These are phyloP conservation scores for Salicornia ramosissima DNA, from an alignment of 148 eudicot species.

Conservation along the genomic window DNA sequence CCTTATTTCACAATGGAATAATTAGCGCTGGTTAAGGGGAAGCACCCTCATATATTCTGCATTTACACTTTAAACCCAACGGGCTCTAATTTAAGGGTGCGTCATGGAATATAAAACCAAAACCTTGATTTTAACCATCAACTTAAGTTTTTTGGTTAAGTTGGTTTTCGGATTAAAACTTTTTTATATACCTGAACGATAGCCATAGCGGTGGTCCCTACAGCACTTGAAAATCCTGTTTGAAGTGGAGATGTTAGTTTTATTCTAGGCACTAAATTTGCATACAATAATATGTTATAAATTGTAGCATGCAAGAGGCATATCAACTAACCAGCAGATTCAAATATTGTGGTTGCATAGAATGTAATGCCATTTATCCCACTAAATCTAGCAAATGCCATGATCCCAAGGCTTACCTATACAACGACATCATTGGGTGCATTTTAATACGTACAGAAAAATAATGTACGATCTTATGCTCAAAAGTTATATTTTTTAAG, in stretches of 20 bases:
- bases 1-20: no score
- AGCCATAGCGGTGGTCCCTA: constrained; percentile 51
- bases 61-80: no score
- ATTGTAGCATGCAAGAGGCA: no score
- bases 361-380: constrained; percentile 46
- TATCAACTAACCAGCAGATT: constrained; percentile 45
- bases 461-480: no score
- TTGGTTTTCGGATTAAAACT: no score
- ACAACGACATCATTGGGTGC: background rate
- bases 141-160: no score
- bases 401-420: constrained; percentile 54
- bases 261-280: background rate
- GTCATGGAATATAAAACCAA: no score
- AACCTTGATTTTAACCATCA: no score
- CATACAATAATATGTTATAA: background rate
- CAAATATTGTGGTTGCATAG: constrained; percentile 49
- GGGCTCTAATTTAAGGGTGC: no score
- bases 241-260: background rate
- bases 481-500: no score
- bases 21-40: no score
- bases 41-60: no score
- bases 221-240: constrained; percentile 46
- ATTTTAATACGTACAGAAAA: background rate
- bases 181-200: constrained; percentile 46
- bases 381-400: constrained; percentile 42